Evolutionary conservation across 768 basidiomycete genomes (phyloP).

Genomic region (Roridomyces roridus): DNA sequence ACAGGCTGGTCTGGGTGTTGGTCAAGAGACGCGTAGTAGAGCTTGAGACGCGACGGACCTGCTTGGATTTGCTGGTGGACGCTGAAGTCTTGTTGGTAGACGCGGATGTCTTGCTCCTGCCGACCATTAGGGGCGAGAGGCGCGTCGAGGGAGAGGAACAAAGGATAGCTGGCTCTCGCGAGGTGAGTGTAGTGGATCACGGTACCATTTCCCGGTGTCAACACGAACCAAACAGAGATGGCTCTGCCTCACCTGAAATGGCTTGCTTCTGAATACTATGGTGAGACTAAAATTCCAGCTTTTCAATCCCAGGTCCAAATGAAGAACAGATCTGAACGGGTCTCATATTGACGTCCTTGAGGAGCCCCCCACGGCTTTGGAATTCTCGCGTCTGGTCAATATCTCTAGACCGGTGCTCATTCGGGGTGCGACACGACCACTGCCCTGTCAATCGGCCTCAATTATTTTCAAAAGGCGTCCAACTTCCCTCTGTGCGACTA

Average conservation of each 20-base stretch:
- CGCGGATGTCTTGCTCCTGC: slow-evolving; percentile 28
- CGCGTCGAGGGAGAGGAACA: neutral
- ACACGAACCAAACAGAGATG: neutral
- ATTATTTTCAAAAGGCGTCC: slow-evolving; percentile 52
- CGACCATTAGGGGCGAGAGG: slow-evolving; percentile 27
- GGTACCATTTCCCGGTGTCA: slow-evolving; percentile 21
- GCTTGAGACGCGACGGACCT: slow-evolving; percentile 29
- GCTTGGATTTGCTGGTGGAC: slow-evolving; percentile 32
- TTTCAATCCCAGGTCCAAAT: neutral
- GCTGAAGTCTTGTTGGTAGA: slow-evolving; percentile 24
- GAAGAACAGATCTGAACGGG: slow-evolving; percentile 66
- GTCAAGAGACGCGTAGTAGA: slow-evolving; percentile 10
- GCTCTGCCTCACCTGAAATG: slow-evolving; percentile 20
- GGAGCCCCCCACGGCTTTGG: slow-evolving; percentile 64
- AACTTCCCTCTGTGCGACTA: slow-evolving; percentile 50
- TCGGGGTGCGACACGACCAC: slow-evolving; percentile 50
- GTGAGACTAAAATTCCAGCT: slow-evolving; percentile 28
- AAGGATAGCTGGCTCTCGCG: too few species aligned
- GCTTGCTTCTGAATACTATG: slow-evolving; percentile 51
- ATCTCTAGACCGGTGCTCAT: slow-evolving; percentile 78
- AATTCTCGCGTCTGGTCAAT: slow-evolving; percentile 72
- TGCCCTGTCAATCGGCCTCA: neutral
- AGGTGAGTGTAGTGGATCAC: neutral
- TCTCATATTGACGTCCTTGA: slow-evolving; percentile 54
- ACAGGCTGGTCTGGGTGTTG: slow-evolving; percentile 43